A percentile compares a stretch with the other conserved stretches of the same genome.
These are phyloP conservation scores for Sporodiniella umbellata DNA, from an alignment of 371 early-diverging fungal species.

Conservation along the genomic window DNA sequence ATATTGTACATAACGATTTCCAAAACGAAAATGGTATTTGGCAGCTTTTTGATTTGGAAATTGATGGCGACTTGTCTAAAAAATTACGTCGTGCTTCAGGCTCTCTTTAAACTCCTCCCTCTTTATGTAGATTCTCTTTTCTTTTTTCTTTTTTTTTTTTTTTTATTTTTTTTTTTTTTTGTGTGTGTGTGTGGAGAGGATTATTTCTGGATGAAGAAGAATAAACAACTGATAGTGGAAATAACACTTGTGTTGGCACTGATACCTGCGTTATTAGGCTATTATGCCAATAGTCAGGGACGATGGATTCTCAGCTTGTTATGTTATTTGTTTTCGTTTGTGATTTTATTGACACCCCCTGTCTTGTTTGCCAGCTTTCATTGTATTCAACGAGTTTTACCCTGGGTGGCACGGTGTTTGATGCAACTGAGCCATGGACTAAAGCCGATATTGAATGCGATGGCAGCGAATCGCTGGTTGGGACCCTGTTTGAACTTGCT, in stretches of 20 bases:
- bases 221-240: slow-evolving; percentile 14
- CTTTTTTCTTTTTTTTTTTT: not conserved
- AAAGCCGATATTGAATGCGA: slow-evolving; percentile 21
- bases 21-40: slow-evolving; percentile 71
- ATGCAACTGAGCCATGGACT: slow-evolving; percentile 13
- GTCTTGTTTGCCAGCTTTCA: slow-evolving; percentile 24
- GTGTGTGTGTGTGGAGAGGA: too few species aligned
- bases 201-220: too few species aligned
- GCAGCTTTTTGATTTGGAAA: slow-evolving; percentile 61
- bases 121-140: not conserved
- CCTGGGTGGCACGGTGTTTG: slow-evolving; percentile 19
- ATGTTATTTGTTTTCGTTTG: slow-evolving; percentile 18
- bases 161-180: not conserved
- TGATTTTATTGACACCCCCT: slow-evolving; percentile 20
- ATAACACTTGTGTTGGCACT: slow-evolving; percentile 19
- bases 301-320: slow-evolving; percentile 16
- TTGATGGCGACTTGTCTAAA: slow-evolving; percentile 35
- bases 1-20: slow-evolving; percentile 95
- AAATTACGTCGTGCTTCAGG: slow-evolving; percentile 27
- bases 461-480: slow-evolving; percentile 24
- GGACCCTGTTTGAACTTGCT: slow-evolving; percentile 29
- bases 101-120: too few species aligned
- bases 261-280: slow-evolving; percentile 19
- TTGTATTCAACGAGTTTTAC: slow-evolving; percentile 27
- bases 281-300: slow-evolving; percentile 20